Conservation (phyloP, 2,329 filamentous ascomycete species). For the Calonectria pauciramosa region DNA sequence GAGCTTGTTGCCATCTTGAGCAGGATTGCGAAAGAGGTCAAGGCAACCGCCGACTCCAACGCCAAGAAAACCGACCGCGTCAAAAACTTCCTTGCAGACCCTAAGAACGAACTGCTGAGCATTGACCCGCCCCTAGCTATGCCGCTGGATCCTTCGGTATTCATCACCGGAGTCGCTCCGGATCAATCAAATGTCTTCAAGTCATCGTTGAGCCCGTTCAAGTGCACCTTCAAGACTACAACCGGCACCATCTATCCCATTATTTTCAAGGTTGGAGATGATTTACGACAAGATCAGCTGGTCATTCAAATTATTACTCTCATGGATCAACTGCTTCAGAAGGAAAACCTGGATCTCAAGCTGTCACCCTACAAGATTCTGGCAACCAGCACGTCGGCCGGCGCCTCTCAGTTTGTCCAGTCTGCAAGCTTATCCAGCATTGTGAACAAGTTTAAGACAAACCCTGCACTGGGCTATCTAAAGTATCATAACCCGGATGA, state of each 20-base stretch:
- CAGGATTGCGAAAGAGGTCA: conserved; percentile 90
- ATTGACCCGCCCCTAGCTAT: conserved; percentile 91
- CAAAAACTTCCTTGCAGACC: conserved; percentile 87
- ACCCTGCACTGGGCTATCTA: conserved; percentile 84
- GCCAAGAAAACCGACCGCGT: conserved; percentile 85
- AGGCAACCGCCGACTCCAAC: conserved; percentile 82
- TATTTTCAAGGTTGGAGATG: conserved; percentile 97
- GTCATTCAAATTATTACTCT: conserved; percentile 97
- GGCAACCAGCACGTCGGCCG: conserved; percentile 89
- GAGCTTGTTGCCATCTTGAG: conserved; percentile 90
- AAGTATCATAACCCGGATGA: conserved; percentile 91
- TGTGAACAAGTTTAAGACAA: conserved; percentile 82
- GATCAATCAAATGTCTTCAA: conserved; percentile 95
- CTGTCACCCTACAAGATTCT: conserved; percentile 96
- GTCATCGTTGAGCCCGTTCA: conserved; percentile 91
- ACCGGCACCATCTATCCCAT: conserved; percentile 86
- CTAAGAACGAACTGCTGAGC: conserved; percentile 86
- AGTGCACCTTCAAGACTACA: conserved; percentile 88
- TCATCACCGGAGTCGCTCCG: conserved; percentile 83
- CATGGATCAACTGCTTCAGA: conserved; percentile 95
- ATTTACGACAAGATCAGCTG: conserved; percentile 95
- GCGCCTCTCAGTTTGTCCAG: conserved; percentile 93
- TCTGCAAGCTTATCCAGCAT: conserved; percentile 88
- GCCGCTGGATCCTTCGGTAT: conserved; percentile 87
- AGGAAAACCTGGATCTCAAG: conserved; percentile 96